phyloP scores from a whole-genome alignment of 257 asterid genomes.

The Cruciata laevipes region DNA sequence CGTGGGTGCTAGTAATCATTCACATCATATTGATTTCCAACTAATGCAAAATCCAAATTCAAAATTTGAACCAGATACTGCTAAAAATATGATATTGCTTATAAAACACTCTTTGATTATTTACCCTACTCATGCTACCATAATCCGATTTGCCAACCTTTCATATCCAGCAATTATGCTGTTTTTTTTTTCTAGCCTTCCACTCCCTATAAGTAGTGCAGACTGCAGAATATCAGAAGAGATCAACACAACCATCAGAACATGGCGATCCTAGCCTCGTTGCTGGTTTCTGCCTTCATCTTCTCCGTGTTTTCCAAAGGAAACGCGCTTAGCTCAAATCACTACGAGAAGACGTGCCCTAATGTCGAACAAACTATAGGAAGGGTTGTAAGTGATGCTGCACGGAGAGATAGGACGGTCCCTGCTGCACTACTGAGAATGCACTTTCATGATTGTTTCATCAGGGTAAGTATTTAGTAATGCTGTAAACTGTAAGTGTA shows the following conservation, averaged over 20 bases:
- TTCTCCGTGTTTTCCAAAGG: slow-evolving; percentile 16
- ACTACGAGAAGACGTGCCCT: slow-evolving; percentile 41
- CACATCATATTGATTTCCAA: background rate
- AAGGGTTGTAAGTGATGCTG: slow-evolving; percentile 39
- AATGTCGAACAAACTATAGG: slow-evolving; percentile 38
- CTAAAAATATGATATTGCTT: slow-evolving; percentile 15
- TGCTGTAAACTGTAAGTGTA: background rate
- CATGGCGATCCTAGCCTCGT: slow-evolving; percentile 10
- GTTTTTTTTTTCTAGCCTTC: background rate
- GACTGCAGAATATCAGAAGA: background rate
- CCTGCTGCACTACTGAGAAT: slow-evolving; percentile 68
- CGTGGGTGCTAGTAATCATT: background rate
- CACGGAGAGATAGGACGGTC: slow-evolving; percentile 41
- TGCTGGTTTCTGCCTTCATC: slow-evolving; percentile 9
- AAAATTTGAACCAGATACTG: background rate
- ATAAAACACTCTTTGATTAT: slow-evolving; percentile 19
- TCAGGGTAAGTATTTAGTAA: slow-evolving; percentile 38
- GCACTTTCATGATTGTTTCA: slow-evolving; percentile 86
- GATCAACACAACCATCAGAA: background rate
- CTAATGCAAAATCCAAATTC: background rate
- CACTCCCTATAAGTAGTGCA: slow-evolving; percentile 18
- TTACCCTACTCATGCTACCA: slow-evolving; percentile 19
- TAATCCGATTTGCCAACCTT: slow-evolving; percentile 14
- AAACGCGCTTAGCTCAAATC: slow-evolving; percentile 30
- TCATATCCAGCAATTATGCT: slow-evolving; percentile 2